Evolutionary conservation across 371 early-diverging fungal genomes (phyloP), one percentile per base, ranked within the genome.

Genomic region (Gilbertella persicaria): DNA sequence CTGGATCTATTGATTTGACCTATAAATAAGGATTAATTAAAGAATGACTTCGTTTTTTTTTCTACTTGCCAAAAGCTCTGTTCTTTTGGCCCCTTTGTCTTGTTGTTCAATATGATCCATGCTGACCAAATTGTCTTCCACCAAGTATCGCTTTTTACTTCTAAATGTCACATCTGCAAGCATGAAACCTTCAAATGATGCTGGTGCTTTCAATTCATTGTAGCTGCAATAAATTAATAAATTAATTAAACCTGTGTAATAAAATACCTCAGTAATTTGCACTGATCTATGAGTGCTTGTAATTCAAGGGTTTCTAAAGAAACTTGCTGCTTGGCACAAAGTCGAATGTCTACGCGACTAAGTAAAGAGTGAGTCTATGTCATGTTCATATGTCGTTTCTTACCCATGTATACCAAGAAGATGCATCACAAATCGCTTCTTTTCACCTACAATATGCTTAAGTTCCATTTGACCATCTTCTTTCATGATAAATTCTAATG

Each of bases 261-360:
- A 9, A 29, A 29, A 45, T 64, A 73, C 69, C 67, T 52, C 16
- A 47, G 38, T 23, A 69, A 39, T 33, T 61, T 38, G 41, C 68
- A 70, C 10, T 49, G 17, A 24, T 60, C 51, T 9, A 59, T 19
- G 9, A 66, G 29, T 17, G 48, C 43, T 20, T 47, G 28, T 14
- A 60, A n/a, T 13, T 49, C 19, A 19, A 58, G 38, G 5, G 45
- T 16, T 10, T 37, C 20, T 43, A 57, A 63, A 9, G 55, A 30
- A 2, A 45, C 29, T 10, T 41, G 57, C 21, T 53, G 43, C 19
- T 60, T 67, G 19, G 75, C 71, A 28, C 53, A 44, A 20, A 74
- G 38, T 3, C 69, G 71, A n/a, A 59, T 49, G 60, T 74, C 75
- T 3, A 73, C 47, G 29, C 52, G 24, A 14, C 71, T 71, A 62